Evolutionary conservation across 2,329 filamentous ascomycete species (phyloP), one percentile per base, ranked within the genome.

Genomic region (Akanthomyces uredinophilus): DNA sequence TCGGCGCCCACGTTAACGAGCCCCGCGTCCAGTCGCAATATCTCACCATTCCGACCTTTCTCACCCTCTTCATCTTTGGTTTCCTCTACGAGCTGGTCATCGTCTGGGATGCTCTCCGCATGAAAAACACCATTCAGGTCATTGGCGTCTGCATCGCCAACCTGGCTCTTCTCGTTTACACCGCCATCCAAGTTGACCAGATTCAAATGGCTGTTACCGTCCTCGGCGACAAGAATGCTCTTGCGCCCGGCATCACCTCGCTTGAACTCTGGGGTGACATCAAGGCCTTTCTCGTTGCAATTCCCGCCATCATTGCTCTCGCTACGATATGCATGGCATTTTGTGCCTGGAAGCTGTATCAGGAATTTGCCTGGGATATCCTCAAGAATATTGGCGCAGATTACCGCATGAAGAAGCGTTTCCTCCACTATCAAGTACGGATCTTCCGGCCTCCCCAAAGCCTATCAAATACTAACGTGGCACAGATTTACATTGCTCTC

Each of bases 351-450:
- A 97, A 96, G 78, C 83, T 99, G 37, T 98, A 99, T 73, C 92
- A 96, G 72, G 94, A 97, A 75, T 99, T 99, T 76, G 94, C 95
- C 13, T 99, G 95, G 95, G 95, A 95, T 63, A 99, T 99, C 71
- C 92, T 99, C 77, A 99, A 99, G 81, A 93, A 96, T 75, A 99
- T 99, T 73, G 96, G 93, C 72, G 95, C 95, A 57, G 95, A 99
- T 79, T 85, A 97, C 72, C 87, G 92, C 70, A 92, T 99, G 89
- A 98, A 97, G 83, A 89, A 93, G 78, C 88, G 95, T 66, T 99
- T 96, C 79, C 83, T 99, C 64, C 91, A 94, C 65, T 99, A 96
- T 74, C 95, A 99, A 87, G 92, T 96, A 80, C 58, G 80, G 70
- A 60, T 65, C 29, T 20, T 27, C 18, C 37, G 14, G 10, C 22